Evolutionary conservation across 495 filamentous ascomycete genomes (phyloP).

Genomic region (Penicillium ochrochloron): DNA sequence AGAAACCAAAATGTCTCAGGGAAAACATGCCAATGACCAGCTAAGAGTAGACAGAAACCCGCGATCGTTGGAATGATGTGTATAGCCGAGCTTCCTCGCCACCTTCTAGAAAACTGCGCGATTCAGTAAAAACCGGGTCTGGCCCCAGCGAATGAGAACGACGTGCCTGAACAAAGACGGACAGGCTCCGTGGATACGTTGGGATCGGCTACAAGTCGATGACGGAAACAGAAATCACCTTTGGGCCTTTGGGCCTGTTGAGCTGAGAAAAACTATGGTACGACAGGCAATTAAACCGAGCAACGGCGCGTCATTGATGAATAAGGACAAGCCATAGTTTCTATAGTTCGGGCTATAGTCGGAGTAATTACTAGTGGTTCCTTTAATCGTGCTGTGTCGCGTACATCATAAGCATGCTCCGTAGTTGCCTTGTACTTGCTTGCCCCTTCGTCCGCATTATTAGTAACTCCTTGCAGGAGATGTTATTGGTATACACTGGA

Average conservation of each 20-base stretch:
- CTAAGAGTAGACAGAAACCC: background rate
- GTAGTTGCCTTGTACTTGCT: background rate
- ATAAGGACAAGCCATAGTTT: background rate
- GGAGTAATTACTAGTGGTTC: background rate
- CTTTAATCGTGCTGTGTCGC: background rate
- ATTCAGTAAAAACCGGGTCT: constrained; percentile 27
- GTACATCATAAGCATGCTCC: background rate
- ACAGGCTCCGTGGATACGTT: constrained; percentile 20
- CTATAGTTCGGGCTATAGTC: background rate
- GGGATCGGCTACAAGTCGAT: constrained; percentile 16
- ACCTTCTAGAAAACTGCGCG: constrained; percentile 38
- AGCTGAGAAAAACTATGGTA: background rate
- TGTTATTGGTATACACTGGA: background rate
- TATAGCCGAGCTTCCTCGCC: constrained; percentile 30
- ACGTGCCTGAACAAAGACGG: constrained; percentile 23
- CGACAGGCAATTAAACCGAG: constrained; percentile 16
- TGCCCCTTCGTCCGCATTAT: background rate
- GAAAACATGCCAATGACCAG: constrained; percentile 9
- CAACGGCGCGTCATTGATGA: constrained; percentile 4
- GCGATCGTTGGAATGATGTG: constrained; percentile 23
- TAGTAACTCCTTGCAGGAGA: background rate
- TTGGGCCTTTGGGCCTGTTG: background rate
- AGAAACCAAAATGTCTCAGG: constrained; percentile 13
- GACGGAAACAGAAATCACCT: constrained; percentile 17
- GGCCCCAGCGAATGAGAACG: constrained; percentile 27